Evolutionary conservation across 202 grass and related monocot genomes (phyloP).

Genomic region (Cymbopogon flexuosus): DNA sequence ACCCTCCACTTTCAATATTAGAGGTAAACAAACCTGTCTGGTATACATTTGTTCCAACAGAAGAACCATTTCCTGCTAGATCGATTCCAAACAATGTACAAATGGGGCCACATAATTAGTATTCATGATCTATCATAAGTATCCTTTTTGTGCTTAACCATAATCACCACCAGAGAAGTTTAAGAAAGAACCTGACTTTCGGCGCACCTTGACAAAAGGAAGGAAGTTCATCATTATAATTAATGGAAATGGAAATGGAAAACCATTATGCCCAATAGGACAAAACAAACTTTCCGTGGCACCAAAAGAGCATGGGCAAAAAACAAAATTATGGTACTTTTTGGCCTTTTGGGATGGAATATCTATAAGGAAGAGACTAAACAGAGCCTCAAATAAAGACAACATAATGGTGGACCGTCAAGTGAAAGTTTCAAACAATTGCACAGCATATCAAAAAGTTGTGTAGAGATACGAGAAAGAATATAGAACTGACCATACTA

Average conservation of each 20-base stretch:
- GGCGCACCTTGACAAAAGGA: constrained; percentile 1
- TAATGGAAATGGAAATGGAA: background rate
- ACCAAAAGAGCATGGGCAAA: background rate
- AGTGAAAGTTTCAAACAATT: background rate
- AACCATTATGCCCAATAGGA: constrained; percentile 18
- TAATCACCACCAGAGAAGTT: background rate
- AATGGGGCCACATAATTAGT: background rate
- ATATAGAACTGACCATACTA: constrained; percentile 11
- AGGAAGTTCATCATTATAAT: background rate
- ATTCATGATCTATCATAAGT: no score
- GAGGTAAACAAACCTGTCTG: background rate
- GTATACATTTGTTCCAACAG: background rate
- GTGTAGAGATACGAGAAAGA: background rate
- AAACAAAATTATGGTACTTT: background rate
- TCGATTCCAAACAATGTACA: background rate
- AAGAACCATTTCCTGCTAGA: background rate
- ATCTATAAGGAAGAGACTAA: constrained; percentile 7
- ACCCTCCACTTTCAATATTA: background rate
- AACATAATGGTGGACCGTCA: constrained; percentile 6
- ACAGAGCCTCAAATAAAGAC: constrained; percentile 19
- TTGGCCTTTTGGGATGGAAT: background rate
- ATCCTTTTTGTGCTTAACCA: background rate
- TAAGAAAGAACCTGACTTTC: constrained; percentile 19
- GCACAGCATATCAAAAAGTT: background rate
- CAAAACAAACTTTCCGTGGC: constrained; percentile 20